Evolutionary conservation across 257 asterid genomes (phyloP).

Genomic region (Echium plantagineum): DNA sequence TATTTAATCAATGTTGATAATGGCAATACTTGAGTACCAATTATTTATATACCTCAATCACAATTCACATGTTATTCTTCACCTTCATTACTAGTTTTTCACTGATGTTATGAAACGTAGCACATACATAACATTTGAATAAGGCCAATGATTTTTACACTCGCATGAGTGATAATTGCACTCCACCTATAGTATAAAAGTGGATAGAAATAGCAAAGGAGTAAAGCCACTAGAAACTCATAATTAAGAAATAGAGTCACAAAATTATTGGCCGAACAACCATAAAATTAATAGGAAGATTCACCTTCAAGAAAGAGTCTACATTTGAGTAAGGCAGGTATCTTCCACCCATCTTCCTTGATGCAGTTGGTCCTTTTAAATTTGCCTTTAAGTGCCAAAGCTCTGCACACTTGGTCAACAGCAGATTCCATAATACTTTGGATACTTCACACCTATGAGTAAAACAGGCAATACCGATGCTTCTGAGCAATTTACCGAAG

Average conservation of each 20-base stretch:
- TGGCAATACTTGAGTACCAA: too few relatives aligned
- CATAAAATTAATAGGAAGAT: constrained; percentile 5
- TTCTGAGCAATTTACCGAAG: neutral
- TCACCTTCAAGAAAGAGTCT: constrained; percentile 80
- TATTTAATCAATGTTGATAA: too few relatives aligned
- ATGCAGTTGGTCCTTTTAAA: constrained; percentile 43
- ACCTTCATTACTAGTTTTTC: neutral
- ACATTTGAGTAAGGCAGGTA: constrained; percentile 88
- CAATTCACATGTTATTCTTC: neutral
- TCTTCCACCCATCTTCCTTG: constrained; percentile 66
- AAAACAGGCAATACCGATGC: neutral
- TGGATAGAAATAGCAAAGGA: too few relatives aligned
- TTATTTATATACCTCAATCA: neutral
- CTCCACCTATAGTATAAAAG: too few relatives aligned
- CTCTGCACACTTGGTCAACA: constrained; percentile 60
- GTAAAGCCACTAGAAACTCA: too few relatives aligned
- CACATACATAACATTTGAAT: neutral
- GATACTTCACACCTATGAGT: constrained; percentile 64
- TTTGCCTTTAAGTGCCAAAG: constrained; percentile 44
- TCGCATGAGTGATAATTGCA: too few relatives aligned
- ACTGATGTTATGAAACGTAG: neutral
- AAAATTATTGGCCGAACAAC: too few relatives aligned
- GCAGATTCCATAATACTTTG: constrained; percentile 49
- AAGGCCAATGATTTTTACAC: too few relatives aligned
- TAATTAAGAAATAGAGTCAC: too few relatives aligned